These are phyloP conservation scores for Xylaria acuta DNA, from an alignment of 495 filamentous ascomycete species.

Conservation along the genomic window DNA sequence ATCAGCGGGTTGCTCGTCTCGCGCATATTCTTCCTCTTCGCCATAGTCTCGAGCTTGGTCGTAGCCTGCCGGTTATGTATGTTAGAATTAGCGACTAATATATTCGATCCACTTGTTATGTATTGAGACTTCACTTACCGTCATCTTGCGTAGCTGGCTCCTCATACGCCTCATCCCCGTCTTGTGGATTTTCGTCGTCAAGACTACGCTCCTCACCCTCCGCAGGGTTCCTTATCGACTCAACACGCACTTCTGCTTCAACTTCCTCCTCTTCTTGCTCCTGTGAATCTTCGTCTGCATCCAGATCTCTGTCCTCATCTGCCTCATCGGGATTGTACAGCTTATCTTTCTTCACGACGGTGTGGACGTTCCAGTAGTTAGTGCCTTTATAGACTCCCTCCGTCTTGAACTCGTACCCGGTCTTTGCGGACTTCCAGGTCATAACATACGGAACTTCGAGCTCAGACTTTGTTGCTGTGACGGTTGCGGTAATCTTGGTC, in stretches of 20 bases:
- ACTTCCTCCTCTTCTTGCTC: neutral
- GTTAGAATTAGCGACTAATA: neutral
- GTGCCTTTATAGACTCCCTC: neutral
- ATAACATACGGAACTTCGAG: neutral
- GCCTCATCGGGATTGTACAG: neutral
- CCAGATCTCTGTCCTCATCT: neutral
- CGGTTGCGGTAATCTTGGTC: neutral
- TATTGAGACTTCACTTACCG: neutral
- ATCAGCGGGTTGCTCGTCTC: neutral
- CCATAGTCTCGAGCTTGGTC: neutral
- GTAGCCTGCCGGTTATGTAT: neutral
- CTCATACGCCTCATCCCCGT: neutral
- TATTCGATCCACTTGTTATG: neutral
- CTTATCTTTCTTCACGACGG: neutral
- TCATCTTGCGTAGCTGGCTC: neutral
- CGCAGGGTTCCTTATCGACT: neutral
- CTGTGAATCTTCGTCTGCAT: neutral
- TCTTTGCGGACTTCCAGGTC: slow-evolving; percentile 5
- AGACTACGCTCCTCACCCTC: neutral
- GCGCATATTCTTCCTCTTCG: neutral
- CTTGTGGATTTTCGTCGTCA: neutral
- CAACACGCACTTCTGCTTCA: neutral
- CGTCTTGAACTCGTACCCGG: neutral
- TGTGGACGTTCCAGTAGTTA: neutral
- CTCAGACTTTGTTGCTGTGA: neutral